phyloP scores from a whole-genome alignment of 768 basidiomycete species.

The Phanerodontia chrysosporium region DNA sequence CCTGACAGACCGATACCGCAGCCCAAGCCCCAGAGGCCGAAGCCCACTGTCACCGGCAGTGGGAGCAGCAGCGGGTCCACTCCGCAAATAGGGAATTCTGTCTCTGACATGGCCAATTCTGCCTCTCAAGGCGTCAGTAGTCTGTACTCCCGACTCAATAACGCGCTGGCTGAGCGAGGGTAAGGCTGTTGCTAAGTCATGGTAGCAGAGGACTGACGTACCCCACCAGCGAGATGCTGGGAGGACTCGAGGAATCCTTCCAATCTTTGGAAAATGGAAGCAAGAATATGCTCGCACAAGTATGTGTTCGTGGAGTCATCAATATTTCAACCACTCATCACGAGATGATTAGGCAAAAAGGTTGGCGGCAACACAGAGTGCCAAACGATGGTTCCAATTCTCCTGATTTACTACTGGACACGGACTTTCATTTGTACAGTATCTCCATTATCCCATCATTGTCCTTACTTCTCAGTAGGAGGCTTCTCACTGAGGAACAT shows the following conservation, averaged over 20 bases:
- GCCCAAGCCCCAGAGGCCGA: slow-evolving; percentile 17
- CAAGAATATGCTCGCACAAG: slow-evolving; percentile 62
- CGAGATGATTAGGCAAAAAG: slow-evolving; percentile 68
- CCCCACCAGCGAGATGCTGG: slow-evolving; percentile 52
- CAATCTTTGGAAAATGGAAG: slow-evolving; percentile 64
- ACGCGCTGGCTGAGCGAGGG: slow-evolving; percentile 63
- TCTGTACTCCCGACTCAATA: slow-evolving; percentile 29
- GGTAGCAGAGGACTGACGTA: too few species aligned
- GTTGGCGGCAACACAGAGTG: slow-evolving; percentile 56
- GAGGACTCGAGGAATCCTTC: slow-evolving; percentile 57
- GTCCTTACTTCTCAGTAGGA: slow-evolving; percentile 2
- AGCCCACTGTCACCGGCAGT: not conserved
- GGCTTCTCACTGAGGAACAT: slow-evolving; percentile 27
- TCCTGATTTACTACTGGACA: slow-evolving; percentile 22
- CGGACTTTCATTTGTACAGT: not conserved
- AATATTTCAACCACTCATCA: not conserved
- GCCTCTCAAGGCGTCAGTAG: slow-evolving; percentile 22
- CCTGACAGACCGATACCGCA: slow-evolving; percentile 54
- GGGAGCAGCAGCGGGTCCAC: slow-evolving; percentile 5
- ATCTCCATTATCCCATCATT: not conserved
- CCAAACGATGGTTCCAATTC: slow-evolving; percentile 65
- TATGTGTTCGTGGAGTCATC: slow-evolving; percentile 18
- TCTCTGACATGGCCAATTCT: slow-evolving; percentile 17
- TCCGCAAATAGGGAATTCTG: slow-evolving; percentile 4
- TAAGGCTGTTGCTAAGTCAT: slow-evolving; percentile 30